These are phyloP conservation scores for Russula sp. DNA, from an alignment of 768 basidiomycete species.

Conservation along the genomic window DNA sequence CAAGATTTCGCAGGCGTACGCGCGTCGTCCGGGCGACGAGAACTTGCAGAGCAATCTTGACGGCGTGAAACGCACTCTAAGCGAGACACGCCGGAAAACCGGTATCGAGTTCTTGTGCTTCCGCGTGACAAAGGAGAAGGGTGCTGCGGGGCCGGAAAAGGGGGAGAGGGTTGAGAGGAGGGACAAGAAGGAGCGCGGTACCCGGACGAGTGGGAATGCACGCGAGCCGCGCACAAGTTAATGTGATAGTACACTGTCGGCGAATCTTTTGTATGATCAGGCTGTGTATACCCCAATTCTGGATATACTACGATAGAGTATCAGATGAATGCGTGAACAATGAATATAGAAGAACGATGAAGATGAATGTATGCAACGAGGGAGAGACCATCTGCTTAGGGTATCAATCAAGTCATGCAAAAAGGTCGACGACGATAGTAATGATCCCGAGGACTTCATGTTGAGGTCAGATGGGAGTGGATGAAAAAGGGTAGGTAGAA, in stretches of 20 bases:
- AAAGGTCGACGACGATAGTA: constrained; percentile 81
- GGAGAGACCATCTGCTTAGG: neutral
- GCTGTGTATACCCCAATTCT: neutral
- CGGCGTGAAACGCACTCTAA: constrained; percentile 83
- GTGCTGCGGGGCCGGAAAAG: constrained; percentile 16
- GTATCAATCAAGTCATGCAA: constrained; percentile 21
- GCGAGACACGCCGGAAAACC: constrained; percentile 83
- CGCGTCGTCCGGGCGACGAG: constrained; percentile 75
- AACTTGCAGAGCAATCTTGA: constrained; percentile 84
- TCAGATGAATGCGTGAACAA: constrained; percentile 22
- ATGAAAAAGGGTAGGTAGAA: neutral
- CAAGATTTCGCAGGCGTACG: constrained; percentile 90
- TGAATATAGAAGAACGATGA: neutral
- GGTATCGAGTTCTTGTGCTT: constrained; percentile 96
- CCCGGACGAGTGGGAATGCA: constrained; percentile 1
- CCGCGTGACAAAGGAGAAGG: constrained; percentile 53
- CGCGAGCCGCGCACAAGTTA: constrained; percentile 9
- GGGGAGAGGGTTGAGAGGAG: constrained; percentile 18
- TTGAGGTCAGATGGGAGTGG: neutral
- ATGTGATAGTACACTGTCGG: neutral
- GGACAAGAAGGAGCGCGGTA: constrained; percentile 9
- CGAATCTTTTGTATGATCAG: neutral
- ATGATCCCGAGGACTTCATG: constrained; percentile 73
- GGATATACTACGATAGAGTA: constrained; percentile 30
- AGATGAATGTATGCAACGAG: constrained; percentile 1